Base-by-base conservation (phyloP, 768 basidiomycete species). In the Tephrocybe sp. region DNA sequence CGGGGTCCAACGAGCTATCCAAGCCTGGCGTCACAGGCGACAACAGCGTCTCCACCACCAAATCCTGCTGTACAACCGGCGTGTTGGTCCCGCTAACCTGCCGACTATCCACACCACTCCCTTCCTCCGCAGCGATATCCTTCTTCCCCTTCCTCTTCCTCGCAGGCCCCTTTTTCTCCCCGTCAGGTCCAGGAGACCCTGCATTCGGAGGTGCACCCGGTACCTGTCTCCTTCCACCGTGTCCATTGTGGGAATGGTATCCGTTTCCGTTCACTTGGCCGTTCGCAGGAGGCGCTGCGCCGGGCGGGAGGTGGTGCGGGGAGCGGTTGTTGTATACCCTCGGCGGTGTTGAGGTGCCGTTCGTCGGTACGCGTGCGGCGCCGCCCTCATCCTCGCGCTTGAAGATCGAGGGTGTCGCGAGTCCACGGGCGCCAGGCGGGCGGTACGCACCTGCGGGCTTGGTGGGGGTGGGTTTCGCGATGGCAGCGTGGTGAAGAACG, bases 361-460 rank as follows among this genome's bases (percentile, higher is more conserved):
- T 73, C 6, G 70, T 72, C 48, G 78, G 77, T n/a, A 74, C 63
- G 15, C 70, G 73, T 7, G 84, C 76, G 2, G 75, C 70, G 1
- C 87, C 90, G 33, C 90, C 90, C 62, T 96, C 93, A 56, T 97
- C 96, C 65, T 94, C 92, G 15, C 95, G 81, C 69, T 90, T 93
- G 74, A 87, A 98, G 30, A 90, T 89, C 2, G 85, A 77, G 0
- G 95, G 93, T 1, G 95, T 94, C 39, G 88, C 83, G 0, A 90
- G 78, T 0, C 96, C 96, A 4, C 96, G 80, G 1, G 94, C 93
- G 10, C 94, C 94, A 10, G 94, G 96, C 0, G 96, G 51, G 32
- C 51, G 51, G 20, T 53, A 53, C 11, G 51, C 51, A 36, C 51
- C 51, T 15, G 51, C 51, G 7, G 51, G 45, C 32, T 53, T 92